Conservation (phyloP, 1,139 yeast genomes). For the Protomyces gravidus region DNA sequence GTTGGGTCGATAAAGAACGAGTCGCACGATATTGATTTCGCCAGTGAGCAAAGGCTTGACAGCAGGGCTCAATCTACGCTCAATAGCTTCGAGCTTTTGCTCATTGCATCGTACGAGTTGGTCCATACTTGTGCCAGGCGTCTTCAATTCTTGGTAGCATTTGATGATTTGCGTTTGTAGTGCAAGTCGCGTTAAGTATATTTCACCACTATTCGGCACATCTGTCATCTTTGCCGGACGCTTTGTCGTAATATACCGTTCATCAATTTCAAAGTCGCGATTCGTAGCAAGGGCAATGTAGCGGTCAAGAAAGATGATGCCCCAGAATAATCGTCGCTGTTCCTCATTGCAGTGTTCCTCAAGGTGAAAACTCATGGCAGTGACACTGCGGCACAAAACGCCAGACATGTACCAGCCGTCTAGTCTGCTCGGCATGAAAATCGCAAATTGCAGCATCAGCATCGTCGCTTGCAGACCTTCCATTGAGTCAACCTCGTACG, state of each 20-base stretch:
- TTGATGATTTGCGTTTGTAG: not conserved
- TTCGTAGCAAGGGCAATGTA: not conserved
- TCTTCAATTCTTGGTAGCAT: not conserved
- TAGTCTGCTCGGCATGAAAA: constrained; percentile 8
- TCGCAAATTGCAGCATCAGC: constrained; percentile 13
- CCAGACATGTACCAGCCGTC: constrained; percentile 23
- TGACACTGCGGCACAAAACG: not conserved
- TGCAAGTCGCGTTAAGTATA: not conserved
- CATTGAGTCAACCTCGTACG: constrained; percentile 15
- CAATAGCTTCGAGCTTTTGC: not conserved
- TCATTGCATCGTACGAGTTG: not conserved
- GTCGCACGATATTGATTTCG: not conserved
- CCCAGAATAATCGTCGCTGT: not conserved
- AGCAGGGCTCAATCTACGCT: not conserved
- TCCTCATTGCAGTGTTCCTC: not conserved
- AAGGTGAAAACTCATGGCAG: not conserved
- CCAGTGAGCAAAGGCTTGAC: not conserved
- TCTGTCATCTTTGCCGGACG: not conserved
- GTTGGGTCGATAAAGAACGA: not conserved
- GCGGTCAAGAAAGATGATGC: not conserved
- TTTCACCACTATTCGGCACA: not conserved
- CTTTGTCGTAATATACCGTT: not conserved
- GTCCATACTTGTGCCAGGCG: not conserved
- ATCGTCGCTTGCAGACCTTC: constrained; percentile 14
- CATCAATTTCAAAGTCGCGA: not conserved